Evolutionary conservation across 345 rosid genomes (phyloP), one percentile per base, ranked within the genome.

Genomic region (Eucalyptus marginata): DNA sequence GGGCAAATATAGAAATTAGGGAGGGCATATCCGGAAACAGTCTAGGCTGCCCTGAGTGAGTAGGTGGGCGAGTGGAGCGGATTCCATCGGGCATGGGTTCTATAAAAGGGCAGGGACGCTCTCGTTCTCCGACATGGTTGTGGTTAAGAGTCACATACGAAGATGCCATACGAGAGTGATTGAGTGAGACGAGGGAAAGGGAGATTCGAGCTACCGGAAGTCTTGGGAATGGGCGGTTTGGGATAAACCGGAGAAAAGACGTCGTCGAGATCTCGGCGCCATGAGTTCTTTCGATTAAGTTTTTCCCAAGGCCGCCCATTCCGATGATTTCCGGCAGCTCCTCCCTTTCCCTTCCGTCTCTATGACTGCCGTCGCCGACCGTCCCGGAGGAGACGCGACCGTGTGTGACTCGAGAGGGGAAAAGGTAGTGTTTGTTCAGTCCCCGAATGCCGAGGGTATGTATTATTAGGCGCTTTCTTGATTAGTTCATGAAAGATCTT

Each of bases 271-370:
- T 46, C 22, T 46, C 40, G 54, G 20, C 49, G 8, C 9, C 10
- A 16, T 7, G 66, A 50, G 87, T 86, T 86, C 47, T 86, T 52
- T 6, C 50, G 83, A 58, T 49, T 13, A 22, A 10, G 49, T 8
- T 88, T 88, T 91, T 92, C 91, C 93, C 92, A 64, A 88, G 49
- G 36, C 89, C 92, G 87, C 91, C 90, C 93, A 88, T 92, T 90
- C 91, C 93, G 29, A 86, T 90, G 86, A 92, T 89, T 92, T 89
- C 91, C 90, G 81, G 80, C 25, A 33, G 90, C 86, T 91, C 86
- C 81, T 89, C 90, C 92, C 93, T 89, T 89, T 92, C 91, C 91
- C 91, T 87, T 62, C 84, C 59, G 50, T 76, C 83, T 76, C 83
- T 76, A 76, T 5, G 27, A 5, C 83, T 18, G 36, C 83, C 12